Evolutionary conservation across 129 eudicot genomes (phyloP), one percentile per base, ranked within the genome.

Genomic region (Ambrosia trifida): DNA sequence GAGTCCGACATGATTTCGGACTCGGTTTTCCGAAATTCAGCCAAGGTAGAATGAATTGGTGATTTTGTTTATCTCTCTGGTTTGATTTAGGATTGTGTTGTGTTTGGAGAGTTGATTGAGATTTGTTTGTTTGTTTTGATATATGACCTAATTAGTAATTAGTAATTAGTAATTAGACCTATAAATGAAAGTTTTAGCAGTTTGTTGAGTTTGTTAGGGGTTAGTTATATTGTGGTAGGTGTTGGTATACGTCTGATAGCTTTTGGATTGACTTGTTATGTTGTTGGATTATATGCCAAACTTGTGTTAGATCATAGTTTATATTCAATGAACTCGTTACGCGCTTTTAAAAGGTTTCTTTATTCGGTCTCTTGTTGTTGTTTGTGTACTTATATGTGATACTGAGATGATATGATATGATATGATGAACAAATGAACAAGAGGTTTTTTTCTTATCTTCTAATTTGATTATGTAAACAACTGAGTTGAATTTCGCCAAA

Each of bases 1-100:
- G 46, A 33, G 75, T 80, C 88, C 35, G 83, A 51, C 40, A 73
- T 84, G 45, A 73, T 44, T 49, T 41, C 70, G 65, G 36, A 68
- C 59, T 74, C 88, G 13, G 59, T 75, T 70, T 51, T 73, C 46
- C 72, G 32, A 41, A 63, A 63, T 77, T 69, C 62, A 38, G 74
- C 35, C 3, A 60, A 70, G 83, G 83, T 81, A 84, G 58, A 28
- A 8, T 11, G 58, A 28, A 8, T 11, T 20, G 68, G 12, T 59
- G 24, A 5, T 68, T 43, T 8, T 75, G 50, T 45, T 72, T 59
- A 47, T 60, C 7, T 47, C 47, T 43, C 7, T 38, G 33, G 7
- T 60, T 18, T 59, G 76, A 72, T 43, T 43, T 72, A 59, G 4
- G 61, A 31, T 72, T 60, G 4, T 16, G 69, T 17, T 72, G 2